phyloP scores from a whole-genome alignment of 768 basidiomycete genomes.

The Suillus luteus region DNA sequence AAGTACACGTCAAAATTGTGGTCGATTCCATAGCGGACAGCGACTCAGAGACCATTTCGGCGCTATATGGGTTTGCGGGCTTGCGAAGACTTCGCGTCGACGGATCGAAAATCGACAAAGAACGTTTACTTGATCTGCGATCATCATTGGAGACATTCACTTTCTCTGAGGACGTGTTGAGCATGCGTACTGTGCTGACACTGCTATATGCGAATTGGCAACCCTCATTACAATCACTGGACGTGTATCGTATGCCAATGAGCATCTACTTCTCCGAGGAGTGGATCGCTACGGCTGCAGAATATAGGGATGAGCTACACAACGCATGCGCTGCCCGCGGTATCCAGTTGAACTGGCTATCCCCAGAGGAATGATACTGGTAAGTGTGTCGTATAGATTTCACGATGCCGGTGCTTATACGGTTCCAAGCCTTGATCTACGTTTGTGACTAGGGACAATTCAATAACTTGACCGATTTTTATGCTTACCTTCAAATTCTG shows the following conservation, averaged over 20 bases:
- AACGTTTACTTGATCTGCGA: not conserved
- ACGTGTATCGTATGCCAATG: not conserved
- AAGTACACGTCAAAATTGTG: not conserved
- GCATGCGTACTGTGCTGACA: not conserved
- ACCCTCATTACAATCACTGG: not conserved
- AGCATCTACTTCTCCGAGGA: not conserved
- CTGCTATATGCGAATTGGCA: not conserved
- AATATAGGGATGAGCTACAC: not conserved
- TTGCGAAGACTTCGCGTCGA: not conserved
- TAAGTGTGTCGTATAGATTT: not conserved
- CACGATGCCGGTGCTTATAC: not conserved
- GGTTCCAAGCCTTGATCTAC: not conserved
- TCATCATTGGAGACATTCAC: not conserved
- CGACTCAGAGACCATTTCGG: not conserved
- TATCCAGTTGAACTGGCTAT: not conserved
- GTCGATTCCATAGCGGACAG: not conserved
- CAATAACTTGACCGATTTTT: not conserved
- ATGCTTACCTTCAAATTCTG: not conserved
- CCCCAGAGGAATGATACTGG: not conserved
- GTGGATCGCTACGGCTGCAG: not conserved
- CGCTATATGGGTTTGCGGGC: not conserved
- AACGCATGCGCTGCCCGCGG: not conserved
- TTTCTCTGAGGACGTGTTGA: not conserved
- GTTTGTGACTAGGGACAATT: not conserved
- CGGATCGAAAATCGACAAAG: not conserved